phyloP scores from a whole-genome alignment of 2,329 filamentous ascomycete species.

The Arthroderma uncinatum region DNA sequence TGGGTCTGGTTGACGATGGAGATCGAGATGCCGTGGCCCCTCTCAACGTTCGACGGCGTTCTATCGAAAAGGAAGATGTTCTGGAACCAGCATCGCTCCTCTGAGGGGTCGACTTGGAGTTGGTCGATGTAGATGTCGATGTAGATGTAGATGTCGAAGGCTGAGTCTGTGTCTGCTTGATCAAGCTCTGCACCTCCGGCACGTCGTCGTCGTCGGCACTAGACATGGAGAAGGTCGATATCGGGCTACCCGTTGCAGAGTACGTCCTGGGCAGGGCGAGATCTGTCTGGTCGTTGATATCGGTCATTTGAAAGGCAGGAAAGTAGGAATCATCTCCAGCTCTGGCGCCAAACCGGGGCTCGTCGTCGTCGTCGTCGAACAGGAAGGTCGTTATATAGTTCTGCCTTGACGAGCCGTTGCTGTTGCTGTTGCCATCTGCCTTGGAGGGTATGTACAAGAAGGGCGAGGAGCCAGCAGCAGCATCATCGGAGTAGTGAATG shows the following conservation, averaged over 20 bases:
- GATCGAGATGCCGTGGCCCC: constrained; percentile 19
- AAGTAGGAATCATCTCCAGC: constrained; percentile 15
- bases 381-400: constrained; percentile 11
- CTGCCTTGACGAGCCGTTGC: background rate
- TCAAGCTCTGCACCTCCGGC: constrained; percentile 7
- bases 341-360: background rate
- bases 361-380: background rate
- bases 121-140: background rate
- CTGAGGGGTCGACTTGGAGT: constrained; percentile 18
- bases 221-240: constrained; percentile 8
- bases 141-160: background rate
- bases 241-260: constrained; percentile 8
- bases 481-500: constrained; percentile 4
- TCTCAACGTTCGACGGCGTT: constrained; percentile 26
- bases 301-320: constrained; percentile 17
- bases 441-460: constrained; percentile 12
- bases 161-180: background rate
- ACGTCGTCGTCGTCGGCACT: constrained; percentile 6
- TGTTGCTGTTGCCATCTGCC: background rate
- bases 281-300: constrained; percentile 10
- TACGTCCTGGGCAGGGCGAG: constrained; percentile 10
- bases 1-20: constrained; percentile 19
- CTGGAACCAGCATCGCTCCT: constrained; percentile 18
- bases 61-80: constrained; percentile 21
- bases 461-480: constrained; percentile 6